A percentile compares a stretch with the other conserved stretches of the same genome.
These are phyloP conservation scores for Penicillium sp. DNA, from an alignment of 2,329 filamentous ascomycete species.

Conservation along the genomic window DNA sequence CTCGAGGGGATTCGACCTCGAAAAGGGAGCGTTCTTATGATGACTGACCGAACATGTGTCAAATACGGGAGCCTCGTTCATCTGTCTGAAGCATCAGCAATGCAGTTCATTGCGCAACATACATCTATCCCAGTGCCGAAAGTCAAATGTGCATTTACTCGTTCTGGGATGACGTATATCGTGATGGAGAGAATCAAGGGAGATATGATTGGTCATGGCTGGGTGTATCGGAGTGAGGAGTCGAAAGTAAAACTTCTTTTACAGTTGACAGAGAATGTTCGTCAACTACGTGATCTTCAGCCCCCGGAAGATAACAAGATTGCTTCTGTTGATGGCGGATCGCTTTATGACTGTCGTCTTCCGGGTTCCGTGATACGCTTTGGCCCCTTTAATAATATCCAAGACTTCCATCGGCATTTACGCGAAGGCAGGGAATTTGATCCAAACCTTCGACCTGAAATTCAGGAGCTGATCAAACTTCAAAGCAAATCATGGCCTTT, in stretches of 20 bases:
- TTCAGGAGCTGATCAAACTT: conserved; percentile 37
- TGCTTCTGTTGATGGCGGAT: conserved; percentile 34
- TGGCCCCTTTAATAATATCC: conserved; percentile 33
- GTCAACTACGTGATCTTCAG: conserved; percentile 32
- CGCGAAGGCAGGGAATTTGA: conserved; percentile 32
- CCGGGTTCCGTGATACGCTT: conserved; percentile 28
- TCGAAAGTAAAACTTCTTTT: conserved; percentile 38
- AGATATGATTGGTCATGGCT: conserved; percentile 34
- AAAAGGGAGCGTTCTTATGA: conserved; percentile 30
- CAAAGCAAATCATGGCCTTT: conserved; percentile 34
- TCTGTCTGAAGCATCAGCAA: conserved; percentile 36
- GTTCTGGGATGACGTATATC: conserved; percentile 35
- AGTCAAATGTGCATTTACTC: conserved; percentile 39
- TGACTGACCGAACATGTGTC: conserved; percentile 32
- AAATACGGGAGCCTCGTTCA: conserved; percentile 32
- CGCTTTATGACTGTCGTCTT: conserved; percentile 35
- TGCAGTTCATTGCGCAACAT: conserved; percentile 38
- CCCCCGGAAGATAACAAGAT: conserved; percentile 27
- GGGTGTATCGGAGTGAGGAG: conserved; percentile 32
- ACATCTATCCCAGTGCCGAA: conserved; percentile 44
- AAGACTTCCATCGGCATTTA: conserved; percentile 42
- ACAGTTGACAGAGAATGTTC: conserved; percentile 31
- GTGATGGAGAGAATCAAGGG: conserved; percentile 44
- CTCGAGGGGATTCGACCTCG: conserved; percentile 23
- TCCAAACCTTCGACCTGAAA: conserved; percentile 21